These are phyloP conservation scores for Neonothopanus nambi DNA, from an alignment of 1,284 basidiomycete genomes.

Conservation along the genomic window DNA sequence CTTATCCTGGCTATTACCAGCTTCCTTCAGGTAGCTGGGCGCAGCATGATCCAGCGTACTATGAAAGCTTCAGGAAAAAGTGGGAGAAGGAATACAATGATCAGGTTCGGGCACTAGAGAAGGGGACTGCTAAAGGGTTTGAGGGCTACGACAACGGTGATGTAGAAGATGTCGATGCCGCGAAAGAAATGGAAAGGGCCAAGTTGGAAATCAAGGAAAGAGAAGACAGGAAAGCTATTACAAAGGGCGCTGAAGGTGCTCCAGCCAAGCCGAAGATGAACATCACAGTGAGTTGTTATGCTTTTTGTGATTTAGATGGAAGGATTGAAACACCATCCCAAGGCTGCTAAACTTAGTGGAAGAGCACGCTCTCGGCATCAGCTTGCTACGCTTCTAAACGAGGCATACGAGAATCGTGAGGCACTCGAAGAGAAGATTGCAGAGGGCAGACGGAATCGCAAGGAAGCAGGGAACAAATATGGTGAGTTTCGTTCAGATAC, in stretches of 20 bases:
- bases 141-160: conserved; percentile 56
- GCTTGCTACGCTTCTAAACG: conserved; percentile 70
- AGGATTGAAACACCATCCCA: no score
- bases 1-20: conserved; percentile 88
- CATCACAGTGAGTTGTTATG: conserved; percentile 49
- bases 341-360: conserved; percentile 70
- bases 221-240: conserved; percentile 73
- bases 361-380: conserved; percentile 75
- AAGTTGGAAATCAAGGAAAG: conserved; percentile 67
- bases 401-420: conserved; percentile 79
- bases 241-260: conserved; percentile 52
- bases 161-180: conserved; percentile 65
- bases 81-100: conserved; percentile 72
- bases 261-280: conserved; percentile 72
- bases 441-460: conserved; percentile 75
- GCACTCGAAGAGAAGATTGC: conserved; percentile 78
- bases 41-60: conserved; percentile 77
- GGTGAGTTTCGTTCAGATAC: conserved; percentile 50
- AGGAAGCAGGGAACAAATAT: conserved; percentile 86
- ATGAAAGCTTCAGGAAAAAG: conserved; percentile 67
- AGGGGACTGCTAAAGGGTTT: conserved; percentile 63
- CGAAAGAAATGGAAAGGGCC: conserved; percentile 72
- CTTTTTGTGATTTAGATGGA: no score
- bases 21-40: conserved; percentile 81
- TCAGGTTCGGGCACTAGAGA: conserved; percentile 70